Evolutionary conservation across 2,329 filamentous ascomycete species (phyloP), one percentile per base, ranked within the genome.

Genomic region (Macrophomina phaseolina): DNA sequence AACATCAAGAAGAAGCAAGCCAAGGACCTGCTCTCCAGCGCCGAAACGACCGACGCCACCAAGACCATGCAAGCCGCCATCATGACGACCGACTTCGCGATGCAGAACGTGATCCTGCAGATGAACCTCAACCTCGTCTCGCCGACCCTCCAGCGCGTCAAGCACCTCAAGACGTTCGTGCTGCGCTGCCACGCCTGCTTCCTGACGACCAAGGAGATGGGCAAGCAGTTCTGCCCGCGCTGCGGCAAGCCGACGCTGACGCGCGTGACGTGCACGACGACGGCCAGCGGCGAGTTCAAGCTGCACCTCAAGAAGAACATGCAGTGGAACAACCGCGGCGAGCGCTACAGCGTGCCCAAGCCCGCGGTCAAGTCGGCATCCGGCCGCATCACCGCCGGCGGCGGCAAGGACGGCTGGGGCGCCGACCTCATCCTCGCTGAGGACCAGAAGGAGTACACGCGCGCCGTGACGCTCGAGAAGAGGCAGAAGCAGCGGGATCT

Each of bases 51-150:
- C 16, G 77, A 84, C 1, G 83, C 87, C 64, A 84, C 87, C 42
- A 86, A 87, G 69, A 88, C 87, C 12, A 90, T 97, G 72, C 90
- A 96, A 79, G 92, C 92, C 16, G 94, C 93, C n/a, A 89, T 94
- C 52, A 90, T 98, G 75, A 98, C 95, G 1, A 93, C 91, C 66
- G 95, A 99, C 82, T 98, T 92, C 80, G 94, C 95, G 65, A 97
- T 99, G 92, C 94, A 98, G 81, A 98, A 98, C 77, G 93, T 98
- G 7, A 87, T 95, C 1, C 86, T 99, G 4, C 92, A 96, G 72
- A 96, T 98, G 83, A 97, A 97, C 81, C 87, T 99, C 58, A 92
- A 95, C 76, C 87, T 97, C 11, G 86, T 97, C 67, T 93, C 94
- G 0, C 87, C 92, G 0, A 86, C 88, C 16, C 84, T 98, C 68